Percentiles rank a stretch among this genome's conserved stretches.
Evolutionary conservation across 1,284 basidiomycete genomes (phyloP).

Genomic region (Ustilago curta): DNA sequence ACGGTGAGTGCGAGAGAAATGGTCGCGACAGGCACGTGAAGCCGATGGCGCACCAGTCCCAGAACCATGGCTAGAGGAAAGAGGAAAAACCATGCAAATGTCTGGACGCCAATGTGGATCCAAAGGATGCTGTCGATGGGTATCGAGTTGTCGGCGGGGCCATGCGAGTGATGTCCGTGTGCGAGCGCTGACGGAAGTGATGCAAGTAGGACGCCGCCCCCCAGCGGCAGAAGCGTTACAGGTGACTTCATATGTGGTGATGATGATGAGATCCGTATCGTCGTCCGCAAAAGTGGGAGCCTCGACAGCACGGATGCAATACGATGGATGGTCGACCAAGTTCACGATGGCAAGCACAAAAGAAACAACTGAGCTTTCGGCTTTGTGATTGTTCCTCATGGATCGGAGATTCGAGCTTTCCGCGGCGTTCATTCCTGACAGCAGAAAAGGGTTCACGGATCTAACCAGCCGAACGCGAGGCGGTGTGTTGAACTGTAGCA

Average conservation of each 20-base stretch:
- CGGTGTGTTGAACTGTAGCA: neutral
- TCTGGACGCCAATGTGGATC: slow-evolving; percentile 64
- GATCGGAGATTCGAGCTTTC: neutral
- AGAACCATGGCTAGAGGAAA: slow-evolving; percentile 67
- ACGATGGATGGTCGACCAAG: neutral
- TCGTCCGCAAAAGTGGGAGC: neutral
- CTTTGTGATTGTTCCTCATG: neutral
- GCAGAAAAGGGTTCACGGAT: slow-evolving; percentile 17
- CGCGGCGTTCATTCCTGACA: neutral
- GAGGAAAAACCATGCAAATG: slow-evolving; percentile 59
- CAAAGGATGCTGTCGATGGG: slow-evolving; percentile 66
- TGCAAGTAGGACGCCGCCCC: slow-evolving; percentile 9
- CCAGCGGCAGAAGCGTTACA: slow-evolving; percentile 15
- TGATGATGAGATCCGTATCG: neutral
- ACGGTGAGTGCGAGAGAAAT: slow-evolving; percentile 56
- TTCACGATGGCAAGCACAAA: neutral
- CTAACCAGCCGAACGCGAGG: slow-evolving; percentile 9
- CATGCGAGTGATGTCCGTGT: slow-evolving; percentile 57
- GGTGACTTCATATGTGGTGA: neutral
- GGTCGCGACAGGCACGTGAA: slow-evolving; percentile 64
- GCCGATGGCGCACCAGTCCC: slow-evolving; percentile 63
- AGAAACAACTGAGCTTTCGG: slow-evolving; percentile 6
- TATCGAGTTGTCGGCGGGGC: slow-evolving; percentile 51
- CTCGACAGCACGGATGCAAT: neutral
- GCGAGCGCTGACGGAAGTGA: slow-evolving; percentile 23